phyloP scores from a whole-genome alignment of 73 alveolate genomes.

The Paramecium octaurelia region DNA sequence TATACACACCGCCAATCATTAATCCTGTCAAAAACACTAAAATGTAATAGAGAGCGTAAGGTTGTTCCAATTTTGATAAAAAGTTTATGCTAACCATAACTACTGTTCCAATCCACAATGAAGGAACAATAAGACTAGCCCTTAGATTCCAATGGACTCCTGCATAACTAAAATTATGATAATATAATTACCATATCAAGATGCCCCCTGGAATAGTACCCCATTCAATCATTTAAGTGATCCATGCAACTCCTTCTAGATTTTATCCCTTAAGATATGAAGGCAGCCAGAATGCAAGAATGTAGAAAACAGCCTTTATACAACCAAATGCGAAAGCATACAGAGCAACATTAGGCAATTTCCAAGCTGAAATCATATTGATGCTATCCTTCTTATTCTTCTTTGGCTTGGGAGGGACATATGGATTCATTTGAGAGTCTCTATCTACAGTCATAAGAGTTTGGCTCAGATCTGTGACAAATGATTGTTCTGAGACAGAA shows the following conservation, averaged over 20 bases:
- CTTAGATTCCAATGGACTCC: constrained; percentile 20
- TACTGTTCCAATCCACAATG: constrained; percentile 29
- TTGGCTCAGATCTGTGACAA: background rate
- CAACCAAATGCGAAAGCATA: constrained; percentile 47
- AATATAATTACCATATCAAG: background rate
- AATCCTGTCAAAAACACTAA: constrained; percentile 21
- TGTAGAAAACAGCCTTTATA: constrained; percentile 20
- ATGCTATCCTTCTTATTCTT: background rate
- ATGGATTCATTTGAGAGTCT: background rate
- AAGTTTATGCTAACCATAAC: constrained; percentile 19
- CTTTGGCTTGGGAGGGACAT: background rate
- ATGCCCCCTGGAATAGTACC: constrained; percentile 48
- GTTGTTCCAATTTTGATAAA: background rate
- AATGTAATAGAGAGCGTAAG: background rate
- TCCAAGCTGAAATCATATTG: constrained; percentile 40
- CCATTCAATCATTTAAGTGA: constrained; percentile 36
- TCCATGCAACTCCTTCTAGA: background rate
- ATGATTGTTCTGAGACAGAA: background rate
- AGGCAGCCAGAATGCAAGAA: constrained; percentile 35
- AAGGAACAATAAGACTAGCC: constrained; percentile 19
- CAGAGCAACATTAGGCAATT: constrained; percentile 30
- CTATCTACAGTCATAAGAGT: background rate
- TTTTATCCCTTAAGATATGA: background rate
- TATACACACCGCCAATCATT: constrained; percentile 20
- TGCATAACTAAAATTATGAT: background rate